Base-by-base conservation (phyloP, 257 asterid species). In the Salvia miltiorrhiza region DNA sequence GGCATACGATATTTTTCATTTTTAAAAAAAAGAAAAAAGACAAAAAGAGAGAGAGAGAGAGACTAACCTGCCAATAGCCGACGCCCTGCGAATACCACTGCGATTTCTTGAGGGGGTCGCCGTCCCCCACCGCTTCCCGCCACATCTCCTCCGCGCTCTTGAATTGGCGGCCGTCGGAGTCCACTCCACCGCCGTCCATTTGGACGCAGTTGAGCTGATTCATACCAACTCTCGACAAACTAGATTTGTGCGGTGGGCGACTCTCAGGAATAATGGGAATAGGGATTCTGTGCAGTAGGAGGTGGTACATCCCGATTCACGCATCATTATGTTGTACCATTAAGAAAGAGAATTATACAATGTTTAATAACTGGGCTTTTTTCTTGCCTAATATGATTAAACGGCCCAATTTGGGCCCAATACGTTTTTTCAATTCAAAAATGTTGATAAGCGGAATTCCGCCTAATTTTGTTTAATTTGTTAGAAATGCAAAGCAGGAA, bases 11-110 rank as follows among this genome's bases (percentile, higher is more conserved):
- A n/a, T n/a, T n/a, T n/a, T n/a, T n/a, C n/a, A n/a, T n/a, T n/a
- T n/a, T n/a, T n/a, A n/a, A n/a, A n/a, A n/a, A n/a, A 30, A 17
- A 21, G 2, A 6, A 7, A 12, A 2, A n/a, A n/a, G n/a, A n/a
- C n/a, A 12, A 2, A 24, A 4, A 14, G 20, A 14, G 5, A 57
- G 12, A 57, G 12, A 30, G 3, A 3, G n/a, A 49, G 23, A 7
- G 28, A 9, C 13, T 39, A 80, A 88, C 98, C 83, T 94, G 78
- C 98, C 98, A 91, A 79, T 89, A 94, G 79, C 80, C 74, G 48
- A 94, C 93, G 67, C 96, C 99, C 52, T 86, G 76, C 17, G 76
- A 67, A 79, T 92, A 90, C 98, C 98, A 92, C 72, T 81, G 81
- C 10, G 90, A 78, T 77, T 88, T 92, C 82, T 86, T 89, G 63